Conservation (phyloP, 768 basidiomycete genomes). For the Tulasnella sp. region DNA sequence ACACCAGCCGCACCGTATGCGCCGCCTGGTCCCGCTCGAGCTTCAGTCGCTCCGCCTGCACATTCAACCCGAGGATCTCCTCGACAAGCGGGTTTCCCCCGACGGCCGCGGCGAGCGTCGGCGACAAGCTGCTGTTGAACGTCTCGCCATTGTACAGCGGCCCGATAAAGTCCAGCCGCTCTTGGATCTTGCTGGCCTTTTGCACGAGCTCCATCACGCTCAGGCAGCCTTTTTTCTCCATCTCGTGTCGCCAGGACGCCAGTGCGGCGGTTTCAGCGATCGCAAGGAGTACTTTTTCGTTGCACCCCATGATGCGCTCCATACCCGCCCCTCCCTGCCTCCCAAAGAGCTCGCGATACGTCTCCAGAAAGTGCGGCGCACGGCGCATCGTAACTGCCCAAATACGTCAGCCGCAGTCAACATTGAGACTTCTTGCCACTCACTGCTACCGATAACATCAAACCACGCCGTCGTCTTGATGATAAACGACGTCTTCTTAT, state of each 20-base stretch:
- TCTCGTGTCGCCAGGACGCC: slow-evolving; percentile 48
- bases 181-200: slow-evolving; percentile 30
- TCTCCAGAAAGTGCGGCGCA: slow-evolving; percentile 43
- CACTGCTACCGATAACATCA: slow-evolving; percentile 67
- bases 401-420: background rate
- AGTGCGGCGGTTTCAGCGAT: slow-evolving; percentile 61
- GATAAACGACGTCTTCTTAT: slow-evolving; percentile 41
- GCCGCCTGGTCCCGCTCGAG: background rate
- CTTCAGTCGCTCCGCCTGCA: slow-evolving; percentile 19
- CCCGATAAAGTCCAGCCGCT: background rate
- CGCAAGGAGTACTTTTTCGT: slow-evolving; percentile 62
- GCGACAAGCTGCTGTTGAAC: background rate
- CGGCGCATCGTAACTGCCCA: slow-evolving; percentile 24
- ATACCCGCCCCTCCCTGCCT: slow-evolving; percentile 42
- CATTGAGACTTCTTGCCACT: slow-evolving; percentile 25
- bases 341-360: slow-evolving; percentile 46
- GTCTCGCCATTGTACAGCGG: slow-evolving; percentile 13
- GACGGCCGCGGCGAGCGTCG: background rate
- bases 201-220: slow-evolving; percentile 49
- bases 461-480: slow-evolving; percentile 81
- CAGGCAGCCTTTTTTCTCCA: slow-evolving; percentile 26
- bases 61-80: slow-evolving; percentile 24
- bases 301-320: slow-evolving; percentile 76
- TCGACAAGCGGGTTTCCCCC: slow-evolving; percentile 36
- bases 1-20: slow-evolving; percentile 28